These are phyloP conservation scores for Calcarisporium arbuscula DNA, from an alignment of 2,329 filamentous ascomycete species.

Conservation along the genomic window DNA sequence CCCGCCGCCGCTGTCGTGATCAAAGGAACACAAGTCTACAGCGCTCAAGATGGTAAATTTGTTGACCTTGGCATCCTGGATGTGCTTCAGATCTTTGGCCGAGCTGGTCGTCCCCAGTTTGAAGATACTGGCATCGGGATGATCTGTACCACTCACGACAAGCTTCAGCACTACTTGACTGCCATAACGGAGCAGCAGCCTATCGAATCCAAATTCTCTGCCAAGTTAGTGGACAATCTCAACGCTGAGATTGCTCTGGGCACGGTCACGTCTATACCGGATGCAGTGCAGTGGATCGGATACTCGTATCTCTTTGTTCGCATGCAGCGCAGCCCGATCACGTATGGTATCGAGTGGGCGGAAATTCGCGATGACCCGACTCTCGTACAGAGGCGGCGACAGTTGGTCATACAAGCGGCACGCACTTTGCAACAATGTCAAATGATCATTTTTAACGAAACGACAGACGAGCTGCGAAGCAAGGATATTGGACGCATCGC, in stretches of 20 bases:
- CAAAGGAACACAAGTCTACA: slow-evolving; percentile 97
- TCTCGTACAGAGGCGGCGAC: slow-evolving; percentile 76
- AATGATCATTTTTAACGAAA: slow-evolving; percentile 98
- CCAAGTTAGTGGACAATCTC: slow-evolving; percentile 90
- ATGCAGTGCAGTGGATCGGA: slow-evolving; percentile 94
- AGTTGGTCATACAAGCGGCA: slow-evolving; percentile 84
- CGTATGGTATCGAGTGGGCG: slow-evolving; percentile 92
- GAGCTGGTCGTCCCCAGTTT: slow-evolving; percentile 94
- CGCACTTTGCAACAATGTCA: slow-evolving; percentile 83
- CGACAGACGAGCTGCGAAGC: slow-evolving; percentile 82
- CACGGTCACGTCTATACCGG: slow-evolving; percentile 88
- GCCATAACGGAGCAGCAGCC: slow-evolving; percentile 94
- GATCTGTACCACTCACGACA: slow-evolving; percentile 95
- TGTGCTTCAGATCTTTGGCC: slow-evolving; percentile 96
- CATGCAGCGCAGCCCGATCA: slow-evolving; percentile 86
- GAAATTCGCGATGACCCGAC: slow-evolving; percentile 85
- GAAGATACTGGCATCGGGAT: slow-evolving; percentile 97
- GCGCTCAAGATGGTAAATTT: slow-evolving; percentile 92
- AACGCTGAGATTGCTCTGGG: slow-evolving; percentile 93
- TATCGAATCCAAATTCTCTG: slow-evolving; percentile 93
- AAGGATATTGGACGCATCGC: slow-evolving; percentile 97
- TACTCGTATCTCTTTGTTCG: slow-evolving; percentile 97
- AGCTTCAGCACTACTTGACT: slow-evolving; percentile 80
- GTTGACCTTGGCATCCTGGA: slow-evolving; percentile 94
- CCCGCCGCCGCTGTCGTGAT: slow-evolving; percentile 95